phyloP scores from a whole-genome alignment of 2,329 filamentous ascomycete genomes.

The Venturia aucupariae region DNA sequence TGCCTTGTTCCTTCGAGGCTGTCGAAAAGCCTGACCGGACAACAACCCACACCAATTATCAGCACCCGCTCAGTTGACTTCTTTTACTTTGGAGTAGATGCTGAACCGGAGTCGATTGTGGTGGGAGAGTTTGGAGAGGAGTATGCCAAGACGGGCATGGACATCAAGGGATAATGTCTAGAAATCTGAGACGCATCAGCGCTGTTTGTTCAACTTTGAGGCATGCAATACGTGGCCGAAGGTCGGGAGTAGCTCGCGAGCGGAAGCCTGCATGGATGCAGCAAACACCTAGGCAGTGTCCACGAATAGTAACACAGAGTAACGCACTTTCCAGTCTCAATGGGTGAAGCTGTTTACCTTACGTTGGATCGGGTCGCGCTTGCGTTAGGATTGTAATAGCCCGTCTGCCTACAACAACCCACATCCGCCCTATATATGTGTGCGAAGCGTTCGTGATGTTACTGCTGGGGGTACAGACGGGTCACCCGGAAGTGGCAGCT shows the following conservation, averaged over 20 bases:
- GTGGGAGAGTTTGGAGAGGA: not conserved
- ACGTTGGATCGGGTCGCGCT: slow-evolving; percentile 5
- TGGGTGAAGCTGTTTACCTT: slow-evolving; percentile 7
- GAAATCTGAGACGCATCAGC: slow-evolving; percentile 7
- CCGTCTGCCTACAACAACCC: not conserved
- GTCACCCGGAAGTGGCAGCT: slow-evolving; percentile 7
- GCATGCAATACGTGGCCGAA: slow-evolving; percentile 9
- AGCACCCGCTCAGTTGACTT: not conserved
- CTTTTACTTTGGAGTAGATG: not conserved
- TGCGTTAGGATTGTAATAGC: not conserved
- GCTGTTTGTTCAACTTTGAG: slow-evolving; percentile 6
- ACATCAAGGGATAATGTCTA: slow-evolving; percentile 3
- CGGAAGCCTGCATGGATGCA: not conserved
- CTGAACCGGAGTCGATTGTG: not conserved
- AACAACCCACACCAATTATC: not conserved
- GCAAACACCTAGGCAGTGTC: slow-evolving; percentile 8
- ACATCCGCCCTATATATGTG: not conserved
- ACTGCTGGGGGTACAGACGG: not conserved
- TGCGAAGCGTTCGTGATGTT: not conserved
- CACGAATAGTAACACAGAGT: not conserved
- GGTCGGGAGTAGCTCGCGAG: not conserved
- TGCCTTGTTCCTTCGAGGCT: slow-evolving; percentile 1
- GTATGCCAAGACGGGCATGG: slow-evolving; percentile 7
- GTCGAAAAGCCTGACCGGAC: not conserved
- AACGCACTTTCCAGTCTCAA: not conserved